These are phyloP conservation scores for Paramecium sexaurelia DNA, from an alignment of 73 alveolate species.

Conservation along the genomic window DNA sequence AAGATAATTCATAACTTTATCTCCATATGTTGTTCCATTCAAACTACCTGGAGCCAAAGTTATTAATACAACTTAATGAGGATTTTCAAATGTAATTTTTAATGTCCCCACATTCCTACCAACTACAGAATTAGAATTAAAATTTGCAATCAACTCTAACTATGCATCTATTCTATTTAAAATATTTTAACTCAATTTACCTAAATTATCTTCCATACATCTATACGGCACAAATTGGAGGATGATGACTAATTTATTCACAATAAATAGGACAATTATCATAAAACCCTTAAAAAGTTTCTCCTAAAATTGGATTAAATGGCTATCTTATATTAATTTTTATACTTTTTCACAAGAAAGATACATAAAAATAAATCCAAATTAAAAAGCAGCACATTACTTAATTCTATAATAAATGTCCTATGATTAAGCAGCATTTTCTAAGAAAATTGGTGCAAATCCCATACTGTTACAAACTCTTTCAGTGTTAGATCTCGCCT, in stretches of 20 bases:
- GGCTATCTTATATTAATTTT: constrained; percentile 61
- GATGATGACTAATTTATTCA: constrained; percentile 74
- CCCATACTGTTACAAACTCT: constrained; percentile 68
- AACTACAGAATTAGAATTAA: constrained; percentile 67
- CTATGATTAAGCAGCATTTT: constrained; percentile 75
- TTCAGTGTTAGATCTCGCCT: constrained; percentile 76
- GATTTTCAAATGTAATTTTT: constrained; percentile 54
- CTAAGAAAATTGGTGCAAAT: constrained; percentile 75
- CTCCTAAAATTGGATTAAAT: constrained; percentile 91
- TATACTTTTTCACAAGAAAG: constrained; percentile 69
- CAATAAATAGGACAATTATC: constrained; percentile 71
- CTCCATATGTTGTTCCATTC: constrained; percentile 65
- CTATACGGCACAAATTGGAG: constrained; percentile 65
- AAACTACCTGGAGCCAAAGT: constrained; percentile 67
- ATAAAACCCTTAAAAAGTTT: constrained; percentile 80
- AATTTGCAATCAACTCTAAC: constrained; percentile 61
- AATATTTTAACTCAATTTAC: not conserved
- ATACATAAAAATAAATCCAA: constrained; percentile 57
- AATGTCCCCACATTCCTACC: constrained; percentile 62
- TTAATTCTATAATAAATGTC: constrained; percentile 74
- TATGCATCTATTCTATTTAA: constrained; percentile 36
- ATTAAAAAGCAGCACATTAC: constrained; percentile 67
- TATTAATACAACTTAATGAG: constrained; percentile 9
- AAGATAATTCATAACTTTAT: constrained; percentile 52
- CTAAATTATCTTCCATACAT: constrained; percentile 37